phyloP scores from a whole-genome alignment of 257 asterid genomes.

The Perilla frutescens region DNA sequence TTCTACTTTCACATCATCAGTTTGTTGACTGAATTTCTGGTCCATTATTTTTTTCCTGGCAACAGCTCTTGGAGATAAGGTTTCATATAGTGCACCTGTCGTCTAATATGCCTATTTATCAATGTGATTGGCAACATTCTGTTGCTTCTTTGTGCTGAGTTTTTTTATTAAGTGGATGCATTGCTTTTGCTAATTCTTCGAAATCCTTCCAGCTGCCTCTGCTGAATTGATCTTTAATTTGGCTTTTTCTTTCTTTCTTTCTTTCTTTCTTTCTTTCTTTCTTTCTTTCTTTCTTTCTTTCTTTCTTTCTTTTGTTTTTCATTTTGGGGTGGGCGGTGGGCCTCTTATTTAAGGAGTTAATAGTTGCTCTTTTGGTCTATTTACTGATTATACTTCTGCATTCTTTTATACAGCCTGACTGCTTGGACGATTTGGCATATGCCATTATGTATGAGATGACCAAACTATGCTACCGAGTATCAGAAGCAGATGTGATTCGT shows the following conservation, averaged over 20 bases:
- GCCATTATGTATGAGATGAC: constrained; percentile 79
- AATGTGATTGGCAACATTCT: neutral
- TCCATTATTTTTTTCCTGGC: neutral
- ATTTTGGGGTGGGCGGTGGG: neutral
- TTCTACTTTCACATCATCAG: constrained; percentile 1
- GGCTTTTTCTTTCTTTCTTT: too few relatives aligned
- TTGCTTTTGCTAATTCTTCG: neutral
- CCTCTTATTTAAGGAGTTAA: neutral
- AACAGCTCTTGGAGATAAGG: neutral
- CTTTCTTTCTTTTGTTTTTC: neutral
- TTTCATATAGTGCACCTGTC: neutral
- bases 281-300: neutral
- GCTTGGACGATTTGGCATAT: constrained; percentile 79
- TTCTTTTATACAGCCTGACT: constrained; percentile 70
- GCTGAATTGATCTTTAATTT: neutral
- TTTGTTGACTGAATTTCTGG: neutral
- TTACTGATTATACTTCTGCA: constrained; percentile 18
- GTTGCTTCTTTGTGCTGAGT: constrained; percentile 13
- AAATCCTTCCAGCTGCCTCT: neutral
- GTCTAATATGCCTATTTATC: constrained; percentile 17
- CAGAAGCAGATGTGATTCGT: constrained; percentile 79
- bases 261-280: neutral
- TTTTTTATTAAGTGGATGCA: neutral
- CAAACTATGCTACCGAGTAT: constrained; percentile 71
- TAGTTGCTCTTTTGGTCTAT: neutral